phyloP scores from a whole-genome alignment of 1,284 basidiomycete species.

The Melampsora americana region DNA sequence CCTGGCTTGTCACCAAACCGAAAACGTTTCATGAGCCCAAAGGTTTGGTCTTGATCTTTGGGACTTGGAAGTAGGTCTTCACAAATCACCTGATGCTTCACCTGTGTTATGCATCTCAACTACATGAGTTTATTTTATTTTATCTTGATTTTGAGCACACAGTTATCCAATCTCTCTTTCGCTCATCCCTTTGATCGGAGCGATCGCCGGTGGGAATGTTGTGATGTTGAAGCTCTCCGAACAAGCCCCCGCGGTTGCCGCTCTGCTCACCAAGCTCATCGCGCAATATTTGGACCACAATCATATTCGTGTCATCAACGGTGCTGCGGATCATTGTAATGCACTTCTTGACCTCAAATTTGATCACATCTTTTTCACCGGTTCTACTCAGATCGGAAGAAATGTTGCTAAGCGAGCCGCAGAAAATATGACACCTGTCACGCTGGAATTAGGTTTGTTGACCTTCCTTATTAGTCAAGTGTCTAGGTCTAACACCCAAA shows the following conservation, averaged over 20 bases:
- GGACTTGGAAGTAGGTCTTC: slow-evolving; percentile 53
- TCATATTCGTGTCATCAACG: slow-evolving; percentile 53
- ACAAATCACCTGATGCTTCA: neutral
- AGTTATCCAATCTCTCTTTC: slow-evolving; percentile 47
- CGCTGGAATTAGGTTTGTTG: slow-evolving; percentile 54
- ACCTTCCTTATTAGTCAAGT: neutral
- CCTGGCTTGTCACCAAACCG: slow-evolving; percentile 53
- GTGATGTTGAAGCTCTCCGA: slow-evolving; percentile 54
- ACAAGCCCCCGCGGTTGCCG: slow-evolving; percentile 51
- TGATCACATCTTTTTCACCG: slow-evolving; percentile 57
- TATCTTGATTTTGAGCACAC: neutral
- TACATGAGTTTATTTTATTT: slow-evolving; percentile 22
- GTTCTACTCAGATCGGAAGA: slow-evolving; percentile 53
- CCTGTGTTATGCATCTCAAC: neutral
- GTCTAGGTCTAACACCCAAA: neutral
- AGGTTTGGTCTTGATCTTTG: slow-evolving; percentile 55
- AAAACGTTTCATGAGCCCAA: slow-evolving; percentile 55
- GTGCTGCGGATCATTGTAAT: slow-evolving; percentile 53
- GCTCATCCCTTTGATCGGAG: slow-evolving; percentile 55
- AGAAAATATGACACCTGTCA: slow-evolving; percentile 54
- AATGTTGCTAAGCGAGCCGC: slow-evolving; percentile 56
- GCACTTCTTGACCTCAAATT: slow-evolving; percentile 53
- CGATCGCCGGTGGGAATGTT: slow-evolving; percentile 56
- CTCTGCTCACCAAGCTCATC: slow-evolving; percentile 52
- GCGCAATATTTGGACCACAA: slow-evolving; percentile 55